phyloP scores from a whole-genome alignment of 2,329 filamentous ascomycete species.

The Venturiaceae sp. region DNA sequence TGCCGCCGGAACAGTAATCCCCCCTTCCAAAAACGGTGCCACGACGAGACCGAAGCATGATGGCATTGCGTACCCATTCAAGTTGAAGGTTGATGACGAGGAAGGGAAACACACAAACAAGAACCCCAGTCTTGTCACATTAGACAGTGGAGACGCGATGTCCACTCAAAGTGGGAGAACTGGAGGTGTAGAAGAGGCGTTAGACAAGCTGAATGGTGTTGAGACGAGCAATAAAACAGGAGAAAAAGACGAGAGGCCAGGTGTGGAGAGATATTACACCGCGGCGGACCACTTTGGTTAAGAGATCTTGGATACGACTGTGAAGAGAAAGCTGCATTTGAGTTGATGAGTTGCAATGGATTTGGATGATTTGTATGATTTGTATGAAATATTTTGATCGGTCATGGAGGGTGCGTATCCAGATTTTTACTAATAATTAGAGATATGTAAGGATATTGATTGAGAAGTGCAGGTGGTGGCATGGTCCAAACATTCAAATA shows the following conservation, averaged over 20 bases:
- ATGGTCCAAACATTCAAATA: no score
- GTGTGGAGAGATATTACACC: neutral
- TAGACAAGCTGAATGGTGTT: neutral
- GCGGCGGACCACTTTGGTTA: neutral
- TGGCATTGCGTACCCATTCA: slow-evolving; percentile 66
- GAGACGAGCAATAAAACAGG: neutral
- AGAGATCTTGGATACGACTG: no score
- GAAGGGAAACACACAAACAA: slow-evolving; percentile 30
- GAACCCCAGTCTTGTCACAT: slow-evolving; percentile 61
- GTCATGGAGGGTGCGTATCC: no score
- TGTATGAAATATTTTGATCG: no score
- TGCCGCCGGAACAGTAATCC: slow-evolving; percentile 26
- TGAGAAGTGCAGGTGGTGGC: no score
- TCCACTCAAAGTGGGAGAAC: neutral
- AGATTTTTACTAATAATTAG: no score
- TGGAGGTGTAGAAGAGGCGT: neutral
- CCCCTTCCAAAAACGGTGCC: slow-evolving; percentile 34
- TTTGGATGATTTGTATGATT: no score
- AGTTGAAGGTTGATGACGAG: slow-evolving; percentile 39
- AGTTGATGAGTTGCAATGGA: no score
- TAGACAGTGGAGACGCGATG: slow-evolving; percentile 21
- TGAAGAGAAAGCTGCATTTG: no score
- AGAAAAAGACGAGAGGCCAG: neutral
- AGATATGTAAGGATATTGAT: no score
- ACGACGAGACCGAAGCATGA: slow-evolving; percentile 58